Conservation (phyloP, 2,329 filamentous ascomycete species). For the Sarocladium strictum region DNA sequence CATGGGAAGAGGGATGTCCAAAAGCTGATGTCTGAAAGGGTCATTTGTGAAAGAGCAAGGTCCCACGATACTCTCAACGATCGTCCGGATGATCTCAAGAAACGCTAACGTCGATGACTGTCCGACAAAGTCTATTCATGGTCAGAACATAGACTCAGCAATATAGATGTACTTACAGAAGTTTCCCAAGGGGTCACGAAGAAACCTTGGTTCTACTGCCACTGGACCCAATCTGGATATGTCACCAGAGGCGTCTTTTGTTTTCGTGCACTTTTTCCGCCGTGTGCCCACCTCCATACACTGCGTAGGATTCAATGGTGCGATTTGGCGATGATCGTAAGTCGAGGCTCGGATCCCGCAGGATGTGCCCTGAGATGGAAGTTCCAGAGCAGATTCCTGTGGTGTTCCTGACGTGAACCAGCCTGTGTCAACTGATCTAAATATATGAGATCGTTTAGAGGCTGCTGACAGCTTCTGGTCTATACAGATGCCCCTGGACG, state of each 20-base stretch:
- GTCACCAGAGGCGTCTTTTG: not conserved
- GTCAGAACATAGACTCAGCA: not conserved
- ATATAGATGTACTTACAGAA: not conserved
- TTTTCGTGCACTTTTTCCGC: not conserved
- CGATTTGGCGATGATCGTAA: too few relatives aligned
- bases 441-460: not conserved
- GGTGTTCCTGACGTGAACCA: not conserved
- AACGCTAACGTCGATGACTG: not conserved
- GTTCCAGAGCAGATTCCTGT: not conserved
- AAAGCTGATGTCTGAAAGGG: not conserved
- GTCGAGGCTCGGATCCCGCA: too few relatives aligned
- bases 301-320: too few relatives aligned
- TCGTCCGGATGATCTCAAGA: not conserved
- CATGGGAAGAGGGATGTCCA: not conserved
- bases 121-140: not conserved
- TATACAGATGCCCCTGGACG: not conserved
- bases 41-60: not conserved
- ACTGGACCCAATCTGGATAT: not conserved
- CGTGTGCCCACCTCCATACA: too few relatives aligned
- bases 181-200: not conserved
- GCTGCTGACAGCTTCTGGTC: not conserved
- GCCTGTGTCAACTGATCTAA: not conserved
- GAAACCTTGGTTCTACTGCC: not conserved
- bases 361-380: not conserved
- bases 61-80: not conserved